A percentile compares a stretch with the other conserved stretches of the same genome.
Evolutionary conservation across 306 rosid genomes (phyloP).

Genomic region (Albizia julibrissin): DNA sequence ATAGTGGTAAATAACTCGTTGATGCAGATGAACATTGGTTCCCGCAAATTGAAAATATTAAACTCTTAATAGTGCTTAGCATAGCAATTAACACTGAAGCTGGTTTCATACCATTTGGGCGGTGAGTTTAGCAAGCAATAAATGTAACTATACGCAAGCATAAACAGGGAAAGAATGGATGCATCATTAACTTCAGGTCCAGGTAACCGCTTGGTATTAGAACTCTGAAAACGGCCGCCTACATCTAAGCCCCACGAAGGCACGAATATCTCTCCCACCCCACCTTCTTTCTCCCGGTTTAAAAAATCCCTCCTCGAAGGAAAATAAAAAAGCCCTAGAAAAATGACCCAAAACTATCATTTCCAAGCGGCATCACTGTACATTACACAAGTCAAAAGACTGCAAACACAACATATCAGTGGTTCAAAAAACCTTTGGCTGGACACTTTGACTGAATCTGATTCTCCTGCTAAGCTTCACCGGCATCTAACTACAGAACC

Average conservation of each 20-base stretch:
- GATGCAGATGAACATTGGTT: too few species aligned
- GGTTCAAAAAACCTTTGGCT: constrained; percentile 36
- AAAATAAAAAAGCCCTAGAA: neutral
- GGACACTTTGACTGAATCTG: constrained; percentile 28
- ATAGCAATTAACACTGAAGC: too few species aligned
- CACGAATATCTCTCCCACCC: constrained; percentile 27
- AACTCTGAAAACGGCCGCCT: neutral
- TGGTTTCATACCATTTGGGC: neutral
- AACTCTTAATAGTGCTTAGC: too few species aligned
- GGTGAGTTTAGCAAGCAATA: neutral
- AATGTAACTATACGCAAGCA: neutral
- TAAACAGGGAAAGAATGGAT: constrained; percentile 24
- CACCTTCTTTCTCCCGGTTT: neutral
- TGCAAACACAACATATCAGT: constrained; percentile 27
- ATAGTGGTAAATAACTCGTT: too few species aligned
- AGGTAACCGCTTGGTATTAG: neutral
- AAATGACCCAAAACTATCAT: constrained; percentile 27
- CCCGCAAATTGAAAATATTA: too few species aligned
- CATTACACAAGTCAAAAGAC: constrained; percentile 36
- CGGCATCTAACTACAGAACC: constrained; percentile 24
- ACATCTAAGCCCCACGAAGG: constrained; percentile 32
- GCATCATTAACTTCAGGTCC: constrained; percentile 19
- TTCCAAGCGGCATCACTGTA: constrained; percentile 38
- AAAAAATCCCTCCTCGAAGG: neutral
- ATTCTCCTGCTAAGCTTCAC: constrained; percentile 28